A percentile compares a stretch with the other conserved stretches of the same genome.
These are phyloP conservation scores for Kurtzmaniella cleridarum DNA, from an alignment of 805 yeast genomes.

Conservation along the genomic window DNA sequence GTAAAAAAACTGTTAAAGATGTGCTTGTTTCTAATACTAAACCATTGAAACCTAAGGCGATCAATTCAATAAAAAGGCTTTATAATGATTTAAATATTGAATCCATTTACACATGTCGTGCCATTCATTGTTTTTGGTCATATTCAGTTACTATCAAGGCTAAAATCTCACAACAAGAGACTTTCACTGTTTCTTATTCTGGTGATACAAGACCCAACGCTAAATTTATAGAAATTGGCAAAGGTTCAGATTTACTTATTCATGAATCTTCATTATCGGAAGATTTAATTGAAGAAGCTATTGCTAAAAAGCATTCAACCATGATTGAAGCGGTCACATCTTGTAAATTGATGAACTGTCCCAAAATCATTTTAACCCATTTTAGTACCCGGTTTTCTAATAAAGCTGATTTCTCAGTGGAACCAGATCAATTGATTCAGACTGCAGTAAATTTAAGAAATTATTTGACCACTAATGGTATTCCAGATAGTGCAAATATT, in stretches of 20 bases:
- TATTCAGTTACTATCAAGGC: constrained; percentile 58
- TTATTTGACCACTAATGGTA: constrained; percentile 22
- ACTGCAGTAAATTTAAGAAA: constrained; percentile 18
- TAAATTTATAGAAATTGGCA: constrained; percentile 62
- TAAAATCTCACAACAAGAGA: constrained; percentile 30
- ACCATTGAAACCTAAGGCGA: constrained; percentile 22
- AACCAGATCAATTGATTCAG: constrained; percentile 15
- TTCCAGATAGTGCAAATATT: neutral
- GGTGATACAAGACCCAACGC: constrained; percentile 91
- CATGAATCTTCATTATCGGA: constrained; percentile 95
- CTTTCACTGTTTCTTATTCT: constrained; percentile 76
- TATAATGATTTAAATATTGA: constrained; percentile 39
- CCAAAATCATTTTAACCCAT: constrained; percentile 75
- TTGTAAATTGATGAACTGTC: constrained; percentile 65
- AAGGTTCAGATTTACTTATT: constrained; percentile 63
- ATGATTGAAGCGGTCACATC: constrained; percentile 78
- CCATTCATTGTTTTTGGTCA: constrained; percentile 80
- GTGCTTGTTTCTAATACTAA: constrained; percentile 11
- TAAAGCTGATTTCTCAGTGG: constrained; percentile 24
- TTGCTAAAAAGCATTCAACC: constrained; percentile 79
- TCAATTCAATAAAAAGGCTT: constrained; percentile 25
- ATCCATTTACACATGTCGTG: constrained; percentile 58
- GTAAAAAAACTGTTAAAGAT: constrained; percentile 9
- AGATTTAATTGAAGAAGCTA: constrained; percentile 70
- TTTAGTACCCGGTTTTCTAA: constrained; percentile 78